Evolutionary conservation across 1,139 yeast genomes (phyloP), one percentile per base, ranked within the genome.

Genomic region (Hyphopichia burtonii): DNA sequence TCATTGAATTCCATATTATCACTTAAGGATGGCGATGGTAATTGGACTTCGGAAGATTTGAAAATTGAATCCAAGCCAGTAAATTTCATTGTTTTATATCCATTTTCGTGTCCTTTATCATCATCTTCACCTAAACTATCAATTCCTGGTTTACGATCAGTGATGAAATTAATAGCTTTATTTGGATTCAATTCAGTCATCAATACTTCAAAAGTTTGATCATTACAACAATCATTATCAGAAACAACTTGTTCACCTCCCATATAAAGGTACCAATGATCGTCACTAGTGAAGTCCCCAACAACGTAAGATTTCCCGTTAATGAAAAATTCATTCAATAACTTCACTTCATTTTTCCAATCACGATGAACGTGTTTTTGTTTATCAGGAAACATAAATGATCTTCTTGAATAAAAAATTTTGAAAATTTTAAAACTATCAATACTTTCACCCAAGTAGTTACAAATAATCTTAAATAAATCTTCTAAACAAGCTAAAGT

Each of bases 261-360:
- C 45, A 85, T 76, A 61, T 87, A 93, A 50, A 91, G 68, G 61
- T 88, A 88, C 99, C 99, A 93, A 59, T 90, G 96, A 56, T 88
- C 94, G 39, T 81, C 81, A 50, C 84, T 80, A 48, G 78, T 73
- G 50, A 61, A 68, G 54, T 89, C 82, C 5, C 98, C 98, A 36
- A 91, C 89, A 41, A 87, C 73, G 58, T 88, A 87, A 31, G 93
- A 83, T 51, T 76, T 76, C 2, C 93, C 88, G 43, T 74, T 65
- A 32, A 66, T 62, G 58, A 91, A 89, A 56, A 70, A 75, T 39
- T 70, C 65, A 66, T 87, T 82, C 59, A 93, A 78, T 54, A 79
- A 80, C 22, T 69, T 67, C 25, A 90, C 85, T 61, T 93, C 99
- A 55, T 78, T 80, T 35, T 76, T 73, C 99, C 99, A 93, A 54